Conservation (phyloP, 2,329 filamentous ascomycete genomes). For the Diaporthe destruens region DNA sequence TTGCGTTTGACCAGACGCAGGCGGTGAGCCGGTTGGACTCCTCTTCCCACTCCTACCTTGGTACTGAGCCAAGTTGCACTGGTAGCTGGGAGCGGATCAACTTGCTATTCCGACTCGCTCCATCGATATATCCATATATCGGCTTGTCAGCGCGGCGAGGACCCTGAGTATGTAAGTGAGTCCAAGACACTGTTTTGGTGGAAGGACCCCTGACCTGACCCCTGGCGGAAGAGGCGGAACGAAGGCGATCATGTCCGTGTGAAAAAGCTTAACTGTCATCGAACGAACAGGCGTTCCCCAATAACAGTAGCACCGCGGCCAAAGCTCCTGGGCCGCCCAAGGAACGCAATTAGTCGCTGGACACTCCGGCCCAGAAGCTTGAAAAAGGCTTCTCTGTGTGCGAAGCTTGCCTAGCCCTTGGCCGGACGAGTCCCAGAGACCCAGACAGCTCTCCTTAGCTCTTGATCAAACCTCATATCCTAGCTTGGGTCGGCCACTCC, state of each 20-base stretch:
- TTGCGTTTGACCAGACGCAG: conserved; percentile 17
- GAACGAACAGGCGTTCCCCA: background rate
- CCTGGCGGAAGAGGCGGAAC: background rate
- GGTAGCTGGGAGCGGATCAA: background rate
- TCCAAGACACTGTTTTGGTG: background rate
- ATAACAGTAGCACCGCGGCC: no score
- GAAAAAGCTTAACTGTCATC: conserved; percentile 9
- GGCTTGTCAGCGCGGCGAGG: background rate
- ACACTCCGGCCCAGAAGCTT: background rate
- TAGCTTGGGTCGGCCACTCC: background rate
- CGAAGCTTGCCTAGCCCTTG: background rate
- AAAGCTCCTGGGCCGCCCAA: background rate
- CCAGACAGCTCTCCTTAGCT: background rate
- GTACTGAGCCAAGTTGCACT: background rate
- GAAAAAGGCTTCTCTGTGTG: conserved; percentile 1
- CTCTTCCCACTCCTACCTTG: background rate
- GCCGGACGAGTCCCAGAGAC: background rate
- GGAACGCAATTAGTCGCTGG: background rate
- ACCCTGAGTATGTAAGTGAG: background rate
- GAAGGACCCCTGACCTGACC: background rate
- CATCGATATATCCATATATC: background rate
- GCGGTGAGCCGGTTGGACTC: conserved; percentile 11
- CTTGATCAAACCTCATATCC: background rate
- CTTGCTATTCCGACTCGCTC: background rate
- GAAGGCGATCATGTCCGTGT: background rate